A percentile compares a stretch with the other conserved stretches of the same genome.
Conservation (phyloP, 768 basidiomycete species). For the Auriscalpium vulgare region DNA sequence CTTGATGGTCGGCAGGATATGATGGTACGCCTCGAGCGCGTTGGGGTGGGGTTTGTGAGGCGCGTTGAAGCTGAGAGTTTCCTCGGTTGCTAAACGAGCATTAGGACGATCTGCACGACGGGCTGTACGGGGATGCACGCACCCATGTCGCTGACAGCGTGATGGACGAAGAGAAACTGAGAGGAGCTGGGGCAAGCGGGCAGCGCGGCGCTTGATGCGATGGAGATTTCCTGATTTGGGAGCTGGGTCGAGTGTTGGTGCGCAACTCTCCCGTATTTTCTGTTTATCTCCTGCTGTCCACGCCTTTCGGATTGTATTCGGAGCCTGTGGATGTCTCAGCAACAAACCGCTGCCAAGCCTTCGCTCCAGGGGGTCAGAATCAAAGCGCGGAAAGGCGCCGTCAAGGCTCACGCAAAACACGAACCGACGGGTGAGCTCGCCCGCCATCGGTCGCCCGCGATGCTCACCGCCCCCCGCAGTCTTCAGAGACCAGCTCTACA, state of each 20-base stretch:
- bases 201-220: neutral
- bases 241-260: neutral
- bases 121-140: neutral
- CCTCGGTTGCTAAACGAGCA: slow-evolving; percentile 40
- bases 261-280: neutral
- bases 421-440: slow-evolving; percentile 60
- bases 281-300: slow-evolving; percentile 9
- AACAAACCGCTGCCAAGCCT: slow-evolving; percentile 77
- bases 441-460: slow-evolving; percentile 4
- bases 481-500: slow-evolving; percentile 90
- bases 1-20: slow-evolving; percentile 49
- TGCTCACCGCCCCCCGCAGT: slow-evolving; percentile 34
- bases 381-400: slow-evolving; percentile 87
- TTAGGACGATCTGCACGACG: neutral
- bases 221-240: neutral
- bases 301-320: slow-evolving; percentile 22
- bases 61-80: slow-evolving; percentile 47
- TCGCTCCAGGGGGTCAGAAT: slow-evolving; percentile 89
- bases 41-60: slow-evolving; percentile 53
- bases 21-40: slow-evolving; percentile 58
- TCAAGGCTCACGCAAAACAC: slow-evolving; percentile 91
- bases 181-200: neutral
- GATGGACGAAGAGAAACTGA: neutral
- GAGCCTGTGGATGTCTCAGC: slow-evolving; percentile 86
- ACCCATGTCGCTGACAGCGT: neutral